Evolutionary conservation across 2,329 filamentous ascomycete species (phyloP).

Genomic region (Fonsecaea erecta): DNA sequence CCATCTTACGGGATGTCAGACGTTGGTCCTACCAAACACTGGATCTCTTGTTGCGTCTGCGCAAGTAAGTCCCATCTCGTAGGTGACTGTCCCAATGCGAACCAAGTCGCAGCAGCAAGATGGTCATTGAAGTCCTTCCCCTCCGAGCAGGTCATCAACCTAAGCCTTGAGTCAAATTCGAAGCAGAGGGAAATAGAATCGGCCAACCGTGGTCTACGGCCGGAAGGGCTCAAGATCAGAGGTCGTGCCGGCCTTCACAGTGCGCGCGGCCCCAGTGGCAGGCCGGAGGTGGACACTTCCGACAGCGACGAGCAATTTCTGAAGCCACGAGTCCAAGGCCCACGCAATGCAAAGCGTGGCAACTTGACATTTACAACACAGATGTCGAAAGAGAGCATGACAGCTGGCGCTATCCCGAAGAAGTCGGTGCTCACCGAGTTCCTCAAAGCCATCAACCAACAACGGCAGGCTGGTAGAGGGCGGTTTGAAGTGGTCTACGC

Average conservation of each 20-base stretch:
- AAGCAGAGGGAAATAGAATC: conserved; percentile 35
- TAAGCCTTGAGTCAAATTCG: conserved; percentile 40
- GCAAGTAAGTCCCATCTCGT: conserved; percentile 50
- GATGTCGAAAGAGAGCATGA: not conserved
- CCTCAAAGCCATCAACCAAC: not conserved
- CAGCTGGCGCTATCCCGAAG: not conserved
- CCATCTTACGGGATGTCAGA: conserved; percentile 36
- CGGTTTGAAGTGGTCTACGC: not conserved
- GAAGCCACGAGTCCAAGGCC: conserved; percentile 36
- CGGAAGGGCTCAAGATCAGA: conserved; percentile 43
- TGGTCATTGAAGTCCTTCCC: conserved; percentile 48
- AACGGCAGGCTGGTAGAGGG: not conserved
- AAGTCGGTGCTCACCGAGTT: not conserved
- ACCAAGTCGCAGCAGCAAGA: conserved; percentile 41
- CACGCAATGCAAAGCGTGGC: conserved; percentile 8
- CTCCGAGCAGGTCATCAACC: conserved; percentile 46
- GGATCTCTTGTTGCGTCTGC: conserved; percentile 52
- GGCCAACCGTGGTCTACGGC: conserved; percentile 32
- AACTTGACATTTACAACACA: not conserved
- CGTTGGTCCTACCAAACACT: conserved; percentile 44
- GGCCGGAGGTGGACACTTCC: conserved; percentile 17
- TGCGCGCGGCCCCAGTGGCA: conserved; percentile 17
- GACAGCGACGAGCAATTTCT: conserved; percentile 44
- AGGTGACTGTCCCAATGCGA: conserved; percentile 49
- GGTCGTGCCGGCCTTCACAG: conserved; percentile 45